Evolutionary conservation across 1,284 basidiomycete genomes (phyloP).

Genomic region (Albatrellus sp.): DNA sequence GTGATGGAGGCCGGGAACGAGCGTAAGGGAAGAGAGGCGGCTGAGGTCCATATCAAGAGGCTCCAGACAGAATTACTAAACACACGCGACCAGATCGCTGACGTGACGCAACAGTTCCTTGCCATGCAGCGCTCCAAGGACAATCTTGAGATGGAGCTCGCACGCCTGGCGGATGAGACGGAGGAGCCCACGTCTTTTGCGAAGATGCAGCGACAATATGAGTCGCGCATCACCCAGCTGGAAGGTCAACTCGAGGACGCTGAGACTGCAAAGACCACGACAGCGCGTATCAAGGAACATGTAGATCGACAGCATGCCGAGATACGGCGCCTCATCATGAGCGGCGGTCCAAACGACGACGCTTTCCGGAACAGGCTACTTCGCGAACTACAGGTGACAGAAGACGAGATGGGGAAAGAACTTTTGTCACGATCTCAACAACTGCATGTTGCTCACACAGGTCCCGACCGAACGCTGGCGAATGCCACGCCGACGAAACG

Average conservation of each 20-base stretch:
- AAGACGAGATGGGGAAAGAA: constrained; percentile 51
- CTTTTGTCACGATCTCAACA: constrained; percentile 23
- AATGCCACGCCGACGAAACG: constrained; percentile 36
- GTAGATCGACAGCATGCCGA: constrained; percentile 62
- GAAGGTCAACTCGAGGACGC: constrained; percentile 52
- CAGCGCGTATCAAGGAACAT: constrained; percentile 45
- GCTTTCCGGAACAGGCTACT: constrained; percentile 55
- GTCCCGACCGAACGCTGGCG: constrained; percentile 22
- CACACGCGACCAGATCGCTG: constrained; percentile 37
- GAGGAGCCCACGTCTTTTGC: constrained; percentile 43
- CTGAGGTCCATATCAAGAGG: constrained; percentile 47
- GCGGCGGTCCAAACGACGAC: constrained; percentile 43
- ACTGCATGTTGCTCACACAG: constrained; percentile 12
- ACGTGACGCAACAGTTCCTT: constrained; percentile 38
- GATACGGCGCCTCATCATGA: constrained; percentile 51
- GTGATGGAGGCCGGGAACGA: constrained; percentile 53
- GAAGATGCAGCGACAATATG: constrained; percentile 55
- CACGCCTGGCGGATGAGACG: constrained; percentile 50
- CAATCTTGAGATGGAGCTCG: constrained; percentile 56
- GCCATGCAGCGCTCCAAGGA: constrained; percentile 51
- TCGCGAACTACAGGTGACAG: constrained; percentile 53
- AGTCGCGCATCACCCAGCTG: constrained; percentile 49
- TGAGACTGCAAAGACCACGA: constrained; percentile 35
- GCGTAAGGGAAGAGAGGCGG: constrained; percentile 46
- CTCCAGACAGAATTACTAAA: constrained; percentile 48